Evolutionary conservation across 768 basidiomycete genomes (phyloP), one percentile per base, ranked within the genome.

Genomic region (Collybiopsis luxurians): DNA sequence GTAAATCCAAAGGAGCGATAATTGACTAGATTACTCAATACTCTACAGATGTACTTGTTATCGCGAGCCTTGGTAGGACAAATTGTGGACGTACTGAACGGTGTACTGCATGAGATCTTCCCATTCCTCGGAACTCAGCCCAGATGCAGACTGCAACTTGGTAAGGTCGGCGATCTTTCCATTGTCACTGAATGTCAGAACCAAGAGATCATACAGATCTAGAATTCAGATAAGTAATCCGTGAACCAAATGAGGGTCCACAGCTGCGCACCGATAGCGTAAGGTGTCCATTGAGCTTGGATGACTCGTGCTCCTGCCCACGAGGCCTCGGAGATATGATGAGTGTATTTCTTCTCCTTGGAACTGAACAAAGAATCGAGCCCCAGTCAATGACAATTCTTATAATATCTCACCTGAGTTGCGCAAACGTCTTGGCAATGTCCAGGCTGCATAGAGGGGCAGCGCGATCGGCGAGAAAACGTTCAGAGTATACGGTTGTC

Each of bases 281-380:
- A 80, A 0, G 84, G 76, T 0, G 91, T 90, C 89, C 88, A 92
- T 74, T 94, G 91, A 44, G 76, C 86, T 73, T 91, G 88, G 54
- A 92, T 89, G 70, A 95, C 88, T 39, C 88, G 79, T 49, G 83
- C 89, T 27, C 92, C 92, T 0, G 89, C 89, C 92, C 92, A 95
- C 1, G 85, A 84, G 5, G 91, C 92, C 60, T 82, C 65, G 19
- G 78, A 80, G 13, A 92, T 50, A 64, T 81, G 85, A 69, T 94
- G 90, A 2, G 87, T 80, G 64, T 95, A 95, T 58, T 85, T 79
- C 73, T 90, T 88, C 66, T 94, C 92, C 61, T 79, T 80, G 4
- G 81, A 74, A 51, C 90, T 93, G 55, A 54, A 19, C 43, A 34
- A 52, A 9, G 36, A 45, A 2, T 10, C 1, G 7, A 12, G 46